phyloP scores from a whole-genome alignment of 2,329 filamentous ascomycete species.

The Paecilomyces niveus region DNA sequence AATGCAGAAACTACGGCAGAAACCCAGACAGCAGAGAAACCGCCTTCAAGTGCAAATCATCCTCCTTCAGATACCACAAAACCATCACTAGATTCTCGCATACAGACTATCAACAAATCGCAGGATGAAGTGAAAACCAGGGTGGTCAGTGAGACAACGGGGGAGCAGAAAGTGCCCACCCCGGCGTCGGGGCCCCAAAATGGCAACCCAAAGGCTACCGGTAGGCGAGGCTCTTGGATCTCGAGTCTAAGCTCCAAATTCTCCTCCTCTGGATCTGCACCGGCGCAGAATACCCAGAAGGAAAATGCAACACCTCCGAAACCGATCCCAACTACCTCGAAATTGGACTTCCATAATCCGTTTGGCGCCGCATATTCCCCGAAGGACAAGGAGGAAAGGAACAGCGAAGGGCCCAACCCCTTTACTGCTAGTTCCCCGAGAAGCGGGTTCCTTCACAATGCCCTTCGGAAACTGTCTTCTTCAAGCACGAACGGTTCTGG shows the following conservation, averaged over 20 bases:
- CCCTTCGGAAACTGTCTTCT: constrained; percentile 70
- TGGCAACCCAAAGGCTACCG: constrained; percentile 25
- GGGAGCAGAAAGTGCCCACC: constrained; percentile 12
- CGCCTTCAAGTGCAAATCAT: constrained; percentile 14
- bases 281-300: constrained; percentile 28
- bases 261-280: constrained; percentile 52
- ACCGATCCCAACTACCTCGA: constrained; percentile 22
- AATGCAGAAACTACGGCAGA: constrained; percentile 14
- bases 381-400: constrained; percentile 38
- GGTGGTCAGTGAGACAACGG: not conserved
- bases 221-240: constrained; percentile 79
- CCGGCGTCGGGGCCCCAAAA: constrained; percentile 16
- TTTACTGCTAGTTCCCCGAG: constrained; percentile 62
- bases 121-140: not conserved
- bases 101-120: not conserved
- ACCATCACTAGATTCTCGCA: not conserved
- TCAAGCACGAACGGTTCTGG: constrained; percentile 47
- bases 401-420: constrained; percentile 23
- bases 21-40: constrained; percentile 14
- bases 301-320: constrained; percentile 22
- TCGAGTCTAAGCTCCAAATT: constrained; percentile 91
- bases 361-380: constrained; percentile 37
- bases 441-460: constrained; percentile 66
- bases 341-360: constrained; percentile 35
- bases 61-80: constrained; percentile 1